Percentiles rank a stretch among this genome's conserved stretches.
Conservation (phyloP, 176 grass and related monocot genomes). For the Ananas comosus region DNA sequence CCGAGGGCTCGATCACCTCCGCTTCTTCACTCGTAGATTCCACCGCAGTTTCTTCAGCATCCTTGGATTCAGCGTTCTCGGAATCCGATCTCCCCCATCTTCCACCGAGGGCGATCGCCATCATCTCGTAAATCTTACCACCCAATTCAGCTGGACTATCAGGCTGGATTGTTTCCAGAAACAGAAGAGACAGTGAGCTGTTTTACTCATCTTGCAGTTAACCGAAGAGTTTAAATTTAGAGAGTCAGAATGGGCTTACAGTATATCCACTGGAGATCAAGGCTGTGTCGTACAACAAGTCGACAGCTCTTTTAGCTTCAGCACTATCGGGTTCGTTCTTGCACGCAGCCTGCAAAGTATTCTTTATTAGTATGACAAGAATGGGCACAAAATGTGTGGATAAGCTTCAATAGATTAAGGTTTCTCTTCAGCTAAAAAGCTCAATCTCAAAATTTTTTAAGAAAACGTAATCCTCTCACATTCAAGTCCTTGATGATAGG, state of each 20-base stretch:
- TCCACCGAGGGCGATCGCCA: slow-evolving; percentile 81
- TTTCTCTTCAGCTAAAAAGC: not conserved
- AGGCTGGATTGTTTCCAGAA: slow-evolving; percentile 33
- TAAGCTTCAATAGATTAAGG: not conserved
- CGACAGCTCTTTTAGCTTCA: slow-evolving; percentile 80
- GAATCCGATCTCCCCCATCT: slow-evolving; percentile 63
- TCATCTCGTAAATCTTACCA: slow-evolving; percentile 97
- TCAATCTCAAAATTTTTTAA: no score
- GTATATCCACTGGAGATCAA: slow-evolving; percentile 98
- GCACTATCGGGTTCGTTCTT: slow-evolving; percentile 74
- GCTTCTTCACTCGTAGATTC: slow-evolving; percentile 7
- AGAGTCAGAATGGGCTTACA: slow-evolving; percentile 22
- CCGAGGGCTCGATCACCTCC: slow-evolving; percentile 74
- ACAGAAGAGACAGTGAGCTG: not conserved
- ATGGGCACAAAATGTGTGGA: slow-evolving; percentile 1
- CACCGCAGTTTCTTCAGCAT: not conserved
- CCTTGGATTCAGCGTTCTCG: slow-evolving; percentile 23
- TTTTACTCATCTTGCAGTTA: not conserved
- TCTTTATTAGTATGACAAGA: not conserved
- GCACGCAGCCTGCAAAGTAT: slow-evolving; percentile 60
- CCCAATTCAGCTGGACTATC: slow-evolving; percentile 88
- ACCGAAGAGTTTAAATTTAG: not conserved
- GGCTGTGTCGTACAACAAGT: slow-evolving; percentile 81
- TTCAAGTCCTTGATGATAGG: slow-evolving; percentile 87
- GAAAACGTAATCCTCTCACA: slow-evolving; percentile 31